Conservation (phyloP, 2,329 filamentous ascomycete genomes). For the Hymenoscyphus fructigenus region DNA sequence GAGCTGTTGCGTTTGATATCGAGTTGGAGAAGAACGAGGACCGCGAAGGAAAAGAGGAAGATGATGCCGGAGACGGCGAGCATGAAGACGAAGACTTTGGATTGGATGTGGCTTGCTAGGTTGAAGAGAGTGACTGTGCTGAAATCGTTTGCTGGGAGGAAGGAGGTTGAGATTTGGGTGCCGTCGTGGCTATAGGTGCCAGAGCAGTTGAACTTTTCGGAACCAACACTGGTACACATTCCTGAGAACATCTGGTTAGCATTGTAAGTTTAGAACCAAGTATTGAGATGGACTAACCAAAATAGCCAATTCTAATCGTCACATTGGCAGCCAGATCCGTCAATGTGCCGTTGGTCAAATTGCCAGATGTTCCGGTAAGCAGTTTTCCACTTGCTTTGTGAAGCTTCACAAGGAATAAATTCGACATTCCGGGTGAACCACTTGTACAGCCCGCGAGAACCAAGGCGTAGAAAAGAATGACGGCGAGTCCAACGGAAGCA, state of each 20-base stretch:
- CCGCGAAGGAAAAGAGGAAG: conserved; percentile 1
- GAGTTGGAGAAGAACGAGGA: neutral
- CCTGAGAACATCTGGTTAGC: neutral
- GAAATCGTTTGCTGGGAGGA: conserved; percentile 9
- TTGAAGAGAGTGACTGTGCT: conserved; percentile 12
- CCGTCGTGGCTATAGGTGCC: conserved; percentile 10
- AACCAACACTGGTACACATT: conserved; percentile 4
- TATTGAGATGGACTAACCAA: conserved; percentile 1
- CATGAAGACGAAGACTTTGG: conserved; percentile 10
- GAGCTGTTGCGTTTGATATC: neutral
- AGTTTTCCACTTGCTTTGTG: neutral
- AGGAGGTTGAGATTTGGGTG: conserved; percentile 3
- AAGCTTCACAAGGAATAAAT: conserved; percentile 8
- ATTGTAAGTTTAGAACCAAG: neutral
- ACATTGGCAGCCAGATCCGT: conserved; percentile 5
- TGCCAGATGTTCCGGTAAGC: neutral
- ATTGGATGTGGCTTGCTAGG: conserved; percentile 7
- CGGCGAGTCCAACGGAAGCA: neutral
- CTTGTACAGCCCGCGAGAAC: conserved; percentile 6
- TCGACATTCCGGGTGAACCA: conserved; percentile 8
- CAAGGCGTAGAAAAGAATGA: conserved; percentile 6
- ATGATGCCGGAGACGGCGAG: conserved; percentile 1
- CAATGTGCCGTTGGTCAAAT: neutral
- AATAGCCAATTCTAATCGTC: conserved; percentile 8
- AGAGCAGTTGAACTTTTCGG: neutral